Base-by-base conservation (phyloP, 352 stramenopile genomes). In the Phytopythium chamaehyphon region DNA sequence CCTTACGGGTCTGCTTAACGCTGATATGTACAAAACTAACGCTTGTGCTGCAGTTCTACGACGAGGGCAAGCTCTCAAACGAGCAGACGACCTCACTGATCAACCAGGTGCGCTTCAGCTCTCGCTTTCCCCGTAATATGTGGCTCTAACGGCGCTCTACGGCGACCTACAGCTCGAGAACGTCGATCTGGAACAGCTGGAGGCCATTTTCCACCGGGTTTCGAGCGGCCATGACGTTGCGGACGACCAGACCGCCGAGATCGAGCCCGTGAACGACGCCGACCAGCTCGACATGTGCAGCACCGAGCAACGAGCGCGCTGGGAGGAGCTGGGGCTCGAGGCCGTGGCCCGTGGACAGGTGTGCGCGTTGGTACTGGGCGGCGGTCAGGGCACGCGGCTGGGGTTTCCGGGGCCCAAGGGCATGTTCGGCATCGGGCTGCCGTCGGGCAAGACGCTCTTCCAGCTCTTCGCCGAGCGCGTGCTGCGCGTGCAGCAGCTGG, bases 311-410 rank as follows among this genome's bases (percentile, higher is more conserved):
- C 76, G 76, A 39, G 38, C 75, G 16, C 59, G 42, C 19, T 93
- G 83, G 83, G 47, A 48, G 23, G 26, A 57, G 24, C 60, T 56
- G 5, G 90, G 86, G 1, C 68, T 95, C 1, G 64, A 95, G 16
- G 94, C 93, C 6, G 91, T 98, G 18, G 49, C 47, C 38, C 55
- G 76, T 6, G 83, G 90, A 16, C 38, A 98, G 62, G 89, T 99
- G 5, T 96, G 93, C n/a, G 88, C 94, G 42, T 55, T 99, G 18
- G 76, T 99, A 3, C 69, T 99, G 45, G 80, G 80, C 36, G 97
- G 97, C 35, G 96, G 96, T 22, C 96, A 99, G 72, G 97, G 97
- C 53, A 99, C 96, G 21, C 83, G 97, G 11, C 72, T 99, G n/a
- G 96, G 96, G 40, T 99, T 97, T 73, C 57, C 89, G 26, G 90